Evolutionary conservation across 2,329 filamentous ascomycete genomes (phyloP).

Genomic region (Paramyrothecium roridum): DNA sequence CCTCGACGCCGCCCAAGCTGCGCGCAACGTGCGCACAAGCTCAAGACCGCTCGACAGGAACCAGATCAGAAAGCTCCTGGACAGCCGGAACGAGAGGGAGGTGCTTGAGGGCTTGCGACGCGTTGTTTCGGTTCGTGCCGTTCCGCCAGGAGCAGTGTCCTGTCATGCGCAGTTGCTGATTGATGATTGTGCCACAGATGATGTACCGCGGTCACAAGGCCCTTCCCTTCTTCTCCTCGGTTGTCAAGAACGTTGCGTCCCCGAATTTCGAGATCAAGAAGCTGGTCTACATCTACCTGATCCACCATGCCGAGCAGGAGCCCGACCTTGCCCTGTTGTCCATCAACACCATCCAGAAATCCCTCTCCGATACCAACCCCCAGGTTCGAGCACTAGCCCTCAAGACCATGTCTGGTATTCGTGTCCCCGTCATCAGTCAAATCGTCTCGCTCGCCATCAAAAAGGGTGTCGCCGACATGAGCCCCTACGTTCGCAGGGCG

Average conservation of each 20-base stretch:
- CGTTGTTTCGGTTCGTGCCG: constrained; percentile 71
- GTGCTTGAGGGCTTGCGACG: constrained; percentile 87
- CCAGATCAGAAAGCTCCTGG: constrained; percentile 91
- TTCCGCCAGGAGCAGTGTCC: constrained; percentile 1
- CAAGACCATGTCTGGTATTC: constrained; percentile 94
- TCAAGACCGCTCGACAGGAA: constrained; percentile 67
- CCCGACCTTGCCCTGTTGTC: constrained; percentile 92
- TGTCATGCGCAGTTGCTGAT: background rate
- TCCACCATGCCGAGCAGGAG: constrained; percentile 93
- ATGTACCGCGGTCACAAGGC: constrained; percentile 91
- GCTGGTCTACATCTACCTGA: constrained; percentile 96
- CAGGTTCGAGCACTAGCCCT: constrained; percentile 88
- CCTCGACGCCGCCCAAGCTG: constrained; percentile 91
- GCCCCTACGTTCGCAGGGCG: constrained; percentile 85
- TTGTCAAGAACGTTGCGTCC: constrained; percentile 96
- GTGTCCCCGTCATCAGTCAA: constrained; percentile 96
- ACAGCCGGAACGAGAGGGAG: constrained; percentile 90
- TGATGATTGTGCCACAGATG: constrained; percentile 58
- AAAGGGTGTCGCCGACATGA: constrained; percentile 90
- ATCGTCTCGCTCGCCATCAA: constrained; percentile 96
- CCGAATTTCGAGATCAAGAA: constrained; percentile 95
- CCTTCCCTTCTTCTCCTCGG: constrained; percentile 90
- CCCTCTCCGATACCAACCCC: constrained; percentile 86
- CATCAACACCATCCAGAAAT: constrained; percentile 99
- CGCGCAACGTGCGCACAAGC: constrained; percentile 61